Conservation (phyloP, 371 early-diverging fungal genomes). For the Mucor saturninus region DNA sequence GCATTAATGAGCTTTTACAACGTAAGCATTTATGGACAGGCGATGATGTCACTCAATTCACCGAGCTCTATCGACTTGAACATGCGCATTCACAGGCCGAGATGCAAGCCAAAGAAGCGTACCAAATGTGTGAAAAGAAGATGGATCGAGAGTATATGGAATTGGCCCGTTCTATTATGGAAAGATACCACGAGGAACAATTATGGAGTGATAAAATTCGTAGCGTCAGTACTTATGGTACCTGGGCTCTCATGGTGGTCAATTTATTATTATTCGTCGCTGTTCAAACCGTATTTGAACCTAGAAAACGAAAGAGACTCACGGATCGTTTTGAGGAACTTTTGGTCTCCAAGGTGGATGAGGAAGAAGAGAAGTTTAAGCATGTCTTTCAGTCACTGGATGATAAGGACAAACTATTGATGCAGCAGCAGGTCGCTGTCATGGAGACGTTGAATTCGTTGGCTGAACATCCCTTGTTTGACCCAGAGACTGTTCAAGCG, state of each 20-base stretch:
- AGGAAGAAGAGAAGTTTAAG: conserved; percentile 46
- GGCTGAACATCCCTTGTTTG: conserved; percentile 23
- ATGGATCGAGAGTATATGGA: conserved; percentile 75
- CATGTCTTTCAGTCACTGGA: conserved; percentile 35
- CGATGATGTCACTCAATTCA: conserved; percentile 85
- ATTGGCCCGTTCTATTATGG: conserved; percentile 74
- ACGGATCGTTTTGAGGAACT: conserved; percentile 75
- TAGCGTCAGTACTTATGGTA: conserved; percentile 83
- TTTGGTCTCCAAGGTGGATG: conserved; percentile 49
- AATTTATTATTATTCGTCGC: conserved; percentile 76
- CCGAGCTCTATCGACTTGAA: conserved; percentile 84
- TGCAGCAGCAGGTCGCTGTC: conserved; percentile 37
- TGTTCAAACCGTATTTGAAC: conserved; percentile 82
- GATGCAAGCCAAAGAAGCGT: conserved; percentile 57
- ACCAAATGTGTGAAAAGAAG: conserved; percentile 65
- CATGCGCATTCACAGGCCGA: conserved; percentile 77
- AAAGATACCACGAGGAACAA: conserved; percentile 90
- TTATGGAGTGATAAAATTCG: conserved; percentile 98
- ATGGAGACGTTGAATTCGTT: conserved; percentile 28
- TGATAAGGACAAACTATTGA: conserved; percentile 20
- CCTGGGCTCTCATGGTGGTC: conserved; percentile 78
- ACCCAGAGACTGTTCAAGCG: conserved; percentile 4
- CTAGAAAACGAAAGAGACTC: conserved; percentile 72
- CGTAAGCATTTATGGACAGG: conserved; percentile 88
- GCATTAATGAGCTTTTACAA: conserved; percentile 86